Conservation (phyloP, 257 asterid genomes). For the Solanum gandarillasii region DNA sequence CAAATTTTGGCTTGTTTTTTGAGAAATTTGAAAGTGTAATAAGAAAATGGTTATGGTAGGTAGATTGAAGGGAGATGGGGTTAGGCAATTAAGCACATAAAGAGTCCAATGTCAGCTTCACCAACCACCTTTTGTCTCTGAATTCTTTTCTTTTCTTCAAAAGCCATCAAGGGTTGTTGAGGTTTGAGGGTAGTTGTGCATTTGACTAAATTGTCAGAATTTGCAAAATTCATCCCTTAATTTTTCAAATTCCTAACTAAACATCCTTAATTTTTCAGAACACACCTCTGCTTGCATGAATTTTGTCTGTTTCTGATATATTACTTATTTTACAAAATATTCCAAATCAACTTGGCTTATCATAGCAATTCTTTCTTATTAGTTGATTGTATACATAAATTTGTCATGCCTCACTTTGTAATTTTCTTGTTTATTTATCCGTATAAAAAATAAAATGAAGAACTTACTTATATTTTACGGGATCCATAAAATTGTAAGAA, state of each 20-base stretch:
- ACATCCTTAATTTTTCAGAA: background rate
- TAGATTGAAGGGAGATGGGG: background rate
- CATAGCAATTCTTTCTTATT: background rate
- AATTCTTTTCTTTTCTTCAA: background rate
- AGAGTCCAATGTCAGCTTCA: background rate
- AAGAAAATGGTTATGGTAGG: background rate
- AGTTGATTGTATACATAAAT: background rate
- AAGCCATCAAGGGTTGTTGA: conserved; percentile 4
- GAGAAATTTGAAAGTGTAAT: background rate
- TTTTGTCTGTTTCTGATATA: background rate
- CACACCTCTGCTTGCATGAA: background rate
- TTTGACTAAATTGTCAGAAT: background rate
- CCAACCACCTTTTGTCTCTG: background rate
- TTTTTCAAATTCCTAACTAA: background rate
- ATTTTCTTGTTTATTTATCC: too few species aligned
- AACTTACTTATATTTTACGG: background rate
- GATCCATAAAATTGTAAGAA: too few species aligned
- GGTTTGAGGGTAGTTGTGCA: background rate
- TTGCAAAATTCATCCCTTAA: background rate
- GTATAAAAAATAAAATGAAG: too few species aligned
- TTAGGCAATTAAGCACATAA: background rate
- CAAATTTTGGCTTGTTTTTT: background rate
- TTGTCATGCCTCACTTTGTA: too few species aligned
- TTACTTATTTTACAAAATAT: background rate
- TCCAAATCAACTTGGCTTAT: too few species aligned